These are phyloP conservation scores for Chlamydomonas sp. DNA, from an alignment of 139 green algal species.

Conservation along the genomic window DNA sequence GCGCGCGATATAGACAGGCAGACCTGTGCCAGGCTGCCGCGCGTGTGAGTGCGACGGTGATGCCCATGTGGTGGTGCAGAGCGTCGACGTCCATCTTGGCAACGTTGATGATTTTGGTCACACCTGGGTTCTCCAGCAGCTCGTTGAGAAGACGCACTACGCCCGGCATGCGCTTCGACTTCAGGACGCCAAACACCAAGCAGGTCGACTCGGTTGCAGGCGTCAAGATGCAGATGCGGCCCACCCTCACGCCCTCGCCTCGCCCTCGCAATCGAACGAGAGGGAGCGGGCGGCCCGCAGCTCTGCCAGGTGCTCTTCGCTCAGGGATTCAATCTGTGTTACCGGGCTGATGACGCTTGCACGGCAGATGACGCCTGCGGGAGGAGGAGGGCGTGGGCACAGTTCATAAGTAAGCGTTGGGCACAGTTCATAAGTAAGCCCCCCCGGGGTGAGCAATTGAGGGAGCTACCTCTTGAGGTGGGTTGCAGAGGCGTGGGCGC, in stretches of 20 bases:
- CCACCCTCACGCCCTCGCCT: not conserved
- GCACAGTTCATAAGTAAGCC: no score
- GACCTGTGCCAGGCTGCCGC: no score
- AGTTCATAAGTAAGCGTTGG: no score
- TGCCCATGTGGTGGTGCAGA: not conserved
- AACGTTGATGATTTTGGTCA: not conserved
- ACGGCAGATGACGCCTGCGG: no score
- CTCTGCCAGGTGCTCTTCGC: no score
- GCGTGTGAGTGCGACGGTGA: no score
- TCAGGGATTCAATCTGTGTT: not conserved
- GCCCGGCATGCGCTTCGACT: not conserved
- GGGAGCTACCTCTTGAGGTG: no score
- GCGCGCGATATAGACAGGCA: no score
- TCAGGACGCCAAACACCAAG: not conserved
- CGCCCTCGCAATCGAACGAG: not conserved
- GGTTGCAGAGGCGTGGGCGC: no score
- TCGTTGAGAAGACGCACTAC: not conserved
- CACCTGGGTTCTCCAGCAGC: not conserved
- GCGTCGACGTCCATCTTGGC: slow-evolving; percentile 13
- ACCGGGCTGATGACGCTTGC: not conserved
- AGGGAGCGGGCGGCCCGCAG: not conserved
- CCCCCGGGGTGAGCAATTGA: no score
- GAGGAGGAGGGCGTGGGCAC: no score
- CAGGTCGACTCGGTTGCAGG: not conserved
- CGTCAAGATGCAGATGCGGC: not conserved